Evolutionary conservation across 2,329 filamentous ascomycete genomes (phyloP).

Genomic region (Ophidiomyces ophidiicola): DNA sequence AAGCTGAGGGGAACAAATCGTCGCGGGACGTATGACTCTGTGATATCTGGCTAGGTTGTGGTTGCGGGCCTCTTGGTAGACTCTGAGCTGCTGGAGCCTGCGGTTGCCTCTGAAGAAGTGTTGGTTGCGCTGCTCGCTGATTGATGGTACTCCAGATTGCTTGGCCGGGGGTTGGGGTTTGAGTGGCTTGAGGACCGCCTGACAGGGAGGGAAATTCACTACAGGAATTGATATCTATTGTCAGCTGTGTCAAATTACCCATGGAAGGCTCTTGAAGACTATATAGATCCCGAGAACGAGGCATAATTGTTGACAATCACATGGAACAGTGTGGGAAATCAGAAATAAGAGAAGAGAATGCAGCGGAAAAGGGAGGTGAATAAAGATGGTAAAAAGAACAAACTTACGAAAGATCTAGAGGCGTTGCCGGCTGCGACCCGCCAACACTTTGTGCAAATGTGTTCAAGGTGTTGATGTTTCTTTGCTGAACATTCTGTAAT

Average conservation of each 20-base stretch:
- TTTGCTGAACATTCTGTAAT: slow-evolving; percentile 39
- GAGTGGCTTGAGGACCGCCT: slow-evolving; percentile 44
- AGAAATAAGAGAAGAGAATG: neutral
- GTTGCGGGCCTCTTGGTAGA: slow-evolving; percentile 31
- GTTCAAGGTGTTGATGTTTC: slow-evolving; percentile 40
- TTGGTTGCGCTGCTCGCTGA: slow-evolving; percentile 42
- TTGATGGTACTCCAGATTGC: slow-evolving; percentile 47
- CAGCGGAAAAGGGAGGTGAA: neutral
- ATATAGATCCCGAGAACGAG: neutral
- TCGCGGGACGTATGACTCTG: slow-evolving; percentile 38
- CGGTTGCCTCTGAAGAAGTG: slow-evolving; percentile 43
- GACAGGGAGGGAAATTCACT: slow-evolving; percentile 54
- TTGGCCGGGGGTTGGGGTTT: slow-evolving; percentile 40
- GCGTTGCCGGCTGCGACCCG: slow-evolving; percentile 41
- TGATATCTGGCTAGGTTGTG: slow-evolving; percentile 33
- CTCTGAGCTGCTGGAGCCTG: slow-evolving; percentile 30
- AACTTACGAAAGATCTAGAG: slow-evolving; percentile 48
- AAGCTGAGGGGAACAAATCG: slow-evolving; percentile 35
- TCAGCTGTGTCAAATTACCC: slow-evolving; percentile 9
- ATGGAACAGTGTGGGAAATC: neutral
- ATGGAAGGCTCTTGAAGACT: neutral
- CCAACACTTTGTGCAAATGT: slow-evolving; percentile 47
- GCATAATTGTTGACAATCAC: neutral
- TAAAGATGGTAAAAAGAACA: neutral
- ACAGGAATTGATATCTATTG: slow-evolving; percentile 14